Evolutionary conservation across 2,329 filamentous ascomycete species (phyloP).

Genomic region (Paracamarosporium sp.): DNA sequence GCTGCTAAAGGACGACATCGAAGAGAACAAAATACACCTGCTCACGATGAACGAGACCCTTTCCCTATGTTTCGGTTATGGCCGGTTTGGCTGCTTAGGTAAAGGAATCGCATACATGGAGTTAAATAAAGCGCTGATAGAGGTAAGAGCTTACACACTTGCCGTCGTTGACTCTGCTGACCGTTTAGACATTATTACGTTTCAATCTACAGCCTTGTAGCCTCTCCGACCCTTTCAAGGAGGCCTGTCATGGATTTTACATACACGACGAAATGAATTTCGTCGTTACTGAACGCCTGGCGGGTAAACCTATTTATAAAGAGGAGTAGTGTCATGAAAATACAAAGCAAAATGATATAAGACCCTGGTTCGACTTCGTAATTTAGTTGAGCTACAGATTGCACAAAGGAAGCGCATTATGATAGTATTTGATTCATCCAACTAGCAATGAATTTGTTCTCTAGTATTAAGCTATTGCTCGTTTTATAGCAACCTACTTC

Average conservation of each 20-base stretch:
- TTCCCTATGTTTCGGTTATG: slow-evolving; percentile 28
- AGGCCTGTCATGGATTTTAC: background rate
- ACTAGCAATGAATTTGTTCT: no score
- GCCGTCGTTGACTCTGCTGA: background rate
- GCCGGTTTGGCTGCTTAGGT: slow-evolving; percentile 33
- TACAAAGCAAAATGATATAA: slow-evolving; percentile 10
- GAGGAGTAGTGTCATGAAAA: background rate
- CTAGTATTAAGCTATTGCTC: background rate
- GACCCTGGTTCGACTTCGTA: background rate
- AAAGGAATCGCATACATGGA: slow-evolving; percentile 34
- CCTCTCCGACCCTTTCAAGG: background rate
- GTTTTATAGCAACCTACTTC: background rate
- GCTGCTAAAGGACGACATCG: slow-evolving; percentile 29
- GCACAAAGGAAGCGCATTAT: background rate
- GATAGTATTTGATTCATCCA: no score
- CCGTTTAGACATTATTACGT: background rate
- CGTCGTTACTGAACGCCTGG: background rate
- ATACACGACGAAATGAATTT: background rate
- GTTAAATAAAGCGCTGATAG: slow-evolving; percentile 40
- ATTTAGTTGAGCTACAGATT: background rate
- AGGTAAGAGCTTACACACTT: slow-evolving; percentile 7
- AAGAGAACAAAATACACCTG: slow-evolving; percentile 36
- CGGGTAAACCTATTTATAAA: background rate
- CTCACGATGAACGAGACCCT: slow-evolving; percentile 23
- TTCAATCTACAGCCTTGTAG: background rate